Conservation (phyloP, 495 filamentous ascomycete genomes). For the Podospora anserina region DNA sequence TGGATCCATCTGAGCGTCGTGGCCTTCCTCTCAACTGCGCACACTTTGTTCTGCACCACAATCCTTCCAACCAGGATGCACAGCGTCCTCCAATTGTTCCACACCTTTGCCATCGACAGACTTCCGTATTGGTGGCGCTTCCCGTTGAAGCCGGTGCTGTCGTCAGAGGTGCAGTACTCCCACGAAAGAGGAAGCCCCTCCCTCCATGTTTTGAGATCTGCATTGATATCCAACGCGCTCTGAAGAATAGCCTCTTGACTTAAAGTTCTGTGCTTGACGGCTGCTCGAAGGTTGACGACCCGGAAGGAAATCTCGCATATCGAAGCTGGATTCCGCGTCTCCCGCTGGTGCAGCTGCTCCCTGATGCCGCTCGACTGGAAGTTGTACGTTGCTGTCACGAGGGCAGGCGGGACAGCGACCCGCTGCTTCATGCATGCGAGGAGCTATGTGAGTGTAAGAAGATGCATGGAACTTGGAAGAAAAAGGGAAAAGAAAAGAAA, state of each 20-base stretch:
- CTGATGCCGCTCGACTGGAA: not conserved
- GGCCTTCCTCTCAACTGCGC: not conserved
- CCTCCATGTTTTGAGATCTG: not conserved
- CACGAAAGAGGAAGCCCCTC: not conserved
- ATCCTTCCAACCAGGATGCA: not conserved
- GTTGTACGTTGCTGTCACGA: not conserved
- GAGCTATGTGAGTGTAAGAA: not conserved
- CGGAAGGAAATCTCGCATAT: not conserved
- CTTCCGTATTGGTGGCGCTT: not conserved
- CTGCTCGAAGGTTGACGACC: not conserved
- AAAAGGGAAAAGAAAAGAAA: not conserved
- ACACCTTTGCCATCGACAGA: not conserved
- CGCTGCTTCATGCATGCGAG: not conserved
- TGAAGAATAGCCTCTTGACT: not conserved
- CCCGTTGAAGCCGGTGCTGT: not conserved
- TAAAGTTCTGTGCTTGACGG: not conserved
- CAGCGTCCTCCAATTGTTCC: not conserved
- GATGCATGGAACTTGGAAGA: not conserved
- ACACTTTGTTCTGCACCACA: not conserved
- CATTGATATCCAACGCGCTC: not conserved
- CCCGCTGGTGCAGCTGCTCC: not conserved
- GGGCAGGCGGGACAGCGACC: not conserved
- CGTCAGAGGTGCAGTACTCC: not conserved
- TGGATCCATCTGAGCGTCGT: not conserved
- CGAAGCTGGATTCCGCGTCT: not conserved